Base-by-base conservation (phyloP, 306 rosid genomes). In the Glycine soja region DNA sequence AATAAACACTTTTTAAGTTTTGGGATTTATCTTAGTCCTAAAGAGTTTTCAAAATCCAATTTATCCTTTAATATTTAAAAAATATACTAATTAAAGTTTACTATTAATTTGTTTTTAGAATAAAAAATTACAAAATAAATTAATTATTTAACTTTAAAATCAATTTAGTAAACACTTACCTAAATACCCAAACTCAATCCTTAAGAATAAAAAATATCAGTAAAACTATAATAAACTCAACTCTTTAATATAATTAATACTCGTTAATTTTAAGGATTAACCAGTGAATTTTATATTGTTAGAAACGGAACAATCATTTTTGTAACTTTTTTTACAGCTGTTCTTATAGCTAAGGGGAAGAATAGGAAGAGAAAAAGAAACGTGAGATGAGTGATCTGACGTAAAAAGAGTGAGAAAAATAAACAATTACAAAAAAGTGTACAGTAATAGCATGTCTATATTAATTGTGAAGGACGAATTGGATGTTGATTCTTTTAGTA, bases 391-490 rank as follows among this genome's bases (percentile, higher is more conserved):
- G 69, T 62, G n/a, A 62, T 32, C 15, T 62, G 45, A 62, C 68
- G 68, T 32, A 61, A 61, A 62, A 32, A 62, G 43, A 32, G 34
- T 5, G 18, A 11, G 19, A 32, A 34, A 3, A 63, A 32, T 2
- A 12, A 30, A 59, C 2, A 4, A 9, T 9, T 3, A 58, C 2
- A 15, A 34, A 24, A 3, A 13, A 5, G 68, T 62, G 38, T 5
- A 24, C 66, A 59, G 65, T 62, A 62, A 62, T 32, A 32, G 32
- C 2, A 62, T 12, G 68, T 32, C 15, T 62, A 62, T 62, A 62
- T 62, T 62, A 62, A 62, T 30, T 5, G 68, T 62, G 68, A 30
- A 62, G 68, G 68, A 62, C 68, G 68, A 62, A 62, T 10, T 5
- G 45, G 68, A 62, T 11, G 68, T 62, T 11, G 68, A 62, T 62